A percentile compares a stretch with the other conserved stretches of the same genome.
Evolutionary conservation across 345 rosid genomes (phyloP).

Genomic region (Angophora floribunda): DNA sequence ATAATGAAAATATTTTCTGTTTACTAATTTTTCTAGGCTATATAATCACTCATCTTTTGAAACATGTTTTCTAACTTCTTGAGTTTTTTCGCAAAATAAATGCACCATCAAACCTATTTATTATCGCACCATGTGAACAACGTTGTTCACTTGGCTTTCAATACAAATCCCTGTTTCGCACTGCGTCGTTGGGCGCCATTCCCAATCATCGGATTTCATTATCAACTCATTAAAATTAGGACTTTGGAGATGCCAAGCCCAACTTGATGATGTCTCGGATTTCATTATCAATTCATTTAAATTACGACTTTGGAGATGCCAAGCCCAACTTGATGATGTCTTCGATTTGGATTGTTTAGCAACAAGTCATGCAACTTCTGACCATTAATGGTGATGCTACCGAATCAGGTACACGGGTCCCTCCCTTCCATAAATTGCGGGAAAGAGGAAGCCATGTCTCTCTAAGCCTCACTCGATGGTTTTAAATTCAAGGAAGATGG

Average conservation of each 20-base stretch:
- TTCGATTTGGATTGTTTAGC: neutral
- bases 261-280: no score
- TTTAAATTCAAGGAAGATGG: neutral
- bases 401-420: neutral
- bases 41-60: fast-evolving
- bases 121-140: neutral
- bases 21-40: neutral
- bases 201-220: neutral
- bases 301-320: neutral
- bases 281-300: neutral
- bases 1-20: no score
- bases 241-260: neutral
- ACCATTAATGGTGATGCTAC: neutral
- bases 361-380: neutral
- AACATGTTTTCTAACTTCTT: no score
- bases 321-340: neutral
- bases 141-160: neutral
- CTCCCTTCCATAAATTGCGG: neutral
- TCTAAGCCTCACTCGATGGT: neutral
- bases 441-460: neutral
- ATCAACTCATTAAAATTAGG: neutral
- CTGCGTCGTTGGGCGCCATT: neutral
- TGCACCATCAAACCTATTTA: neutral
- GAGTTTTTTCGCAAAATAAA: neutral
- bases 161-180: neutral